phyloP scores from a whole-genome alignment of 345 rosid genomes.

The Bruguiera gymnorhiza region DNA sequence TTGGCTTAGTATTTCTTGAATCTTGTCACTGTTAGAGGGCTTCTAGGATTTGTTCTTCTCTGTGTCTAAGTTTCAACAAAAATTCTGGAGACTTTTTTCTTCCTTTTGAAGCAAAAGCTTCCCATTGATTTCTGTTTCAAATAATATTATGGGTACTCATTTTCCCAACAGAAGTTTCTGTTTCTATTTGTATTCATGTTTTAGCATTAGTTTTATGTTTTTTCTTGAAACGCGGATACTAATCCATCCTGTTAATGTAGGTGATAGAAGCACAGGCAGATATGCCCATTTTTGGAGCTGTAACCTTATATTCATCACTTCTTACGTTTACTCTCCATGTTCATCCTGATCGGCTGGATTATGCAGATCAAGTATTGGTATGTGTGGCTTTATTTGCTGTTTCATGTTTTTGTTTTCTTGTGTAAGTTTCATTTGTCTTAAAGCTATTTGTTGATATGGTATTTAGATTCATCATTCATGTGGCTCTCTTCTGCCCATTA shows the following conservation, averaged over 20 bases:
- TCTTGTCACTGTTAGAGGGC: background rate
- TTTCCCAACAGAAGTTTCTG: background rate
- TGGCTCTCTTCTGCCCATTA: too few species aligned
- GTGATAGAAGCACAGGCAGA: slow-evolving; percentile 94
- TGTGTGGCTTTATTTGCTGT: slow-evolving; percentile 18
- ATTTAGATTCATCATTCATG: too few species aligned
- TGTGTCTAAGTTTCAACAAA: background rate
- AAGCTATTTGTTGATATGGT: background rate
- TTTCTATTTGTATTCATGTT: background rate
- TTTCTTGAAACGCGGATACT: background rate
- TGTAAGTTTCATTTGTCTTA: background rate
- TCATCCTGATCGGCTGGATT: slow-evolving; percentile 98
- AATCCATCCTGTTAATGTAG: slow-evolving; percentile 41
- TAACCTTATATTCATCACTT: slow-evolving; percentile 92
- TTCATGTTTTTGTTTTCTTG: slow-evolving; percentile 10
- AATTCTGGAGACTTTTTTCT: background rate
- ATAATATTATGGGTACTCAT: background rate
- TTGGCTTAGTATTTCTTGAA: too few species aligned
- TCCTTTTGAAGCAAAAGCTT: background rate
- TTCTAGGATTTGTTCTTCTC: background rate
- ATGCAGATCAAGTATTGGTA: slow-evolving; percentile 99
- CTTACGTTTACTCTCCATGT: slow-evolving; percentile 96
- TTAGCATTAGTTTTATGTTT: background rate
- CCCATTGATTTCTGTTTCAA: background rate
- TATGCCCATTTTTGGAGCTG: slow-evolving; percentile 92